Conservation (phyloP, 768 basidiomycete genomes). For the Podaxis pistillaris region DNA sequence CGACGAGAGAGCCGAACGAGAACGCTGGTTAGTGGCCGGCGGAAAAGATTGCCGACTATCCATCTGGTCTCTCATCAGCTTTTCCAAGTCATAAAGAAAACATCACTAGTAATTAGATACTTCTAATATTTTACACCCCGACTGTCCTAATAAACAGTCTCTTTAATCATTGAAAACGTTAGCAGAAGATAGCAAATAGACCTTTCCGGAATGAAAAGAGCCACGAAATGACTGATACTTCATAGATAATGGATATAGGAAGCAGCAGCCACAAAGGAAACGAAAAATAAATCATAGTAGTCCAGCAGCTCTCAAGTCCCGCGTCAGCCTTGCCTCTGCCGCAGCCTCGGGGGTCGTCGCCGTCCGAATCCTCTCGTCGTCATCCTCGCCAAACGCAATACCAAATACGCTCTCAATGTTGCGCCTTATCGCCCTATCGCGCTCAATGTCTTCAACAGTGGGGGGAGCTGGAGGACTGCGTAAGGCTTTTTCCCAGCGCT, state of each 20-base stretch:
- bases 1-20: constrained; percentile 42
- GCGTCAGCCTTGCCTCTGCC: constrained; percentile 42
- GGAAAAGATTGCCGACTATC: constrained; percentile 70
- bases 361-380: constrained; percentile 17
- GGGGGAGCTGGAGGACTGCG: constrained; percentile 40
- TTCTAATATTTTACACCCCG: not conserved
- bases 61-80: constrained; percentile 66
- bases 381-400: constrained; percentile 35
- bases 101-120: constrained; percentile 2
- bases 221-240: constrained; percentile 4
- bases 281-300: constrained; percentile 36
- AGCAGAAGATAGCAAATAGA: not conserved
- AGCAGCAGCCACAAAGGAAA: not conserved
- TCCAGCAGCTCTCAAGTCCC: constrained; percentile 54
- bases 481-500: constrained; percentile 79
- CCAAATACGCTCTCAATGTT: constrained; percentile 55
- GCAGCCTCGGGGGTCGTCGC: constrained; percentile 2
- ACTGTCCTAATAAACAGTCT: not conserved
- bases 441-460: constrained; percentile 46
- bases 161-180: not conserved
- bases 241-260: constrained; percentile 9
- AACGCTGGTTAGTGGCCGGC: constrained; percentile 64
- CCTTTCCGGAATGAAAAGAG: not conserved
- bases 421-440: constrained; percentile 49
- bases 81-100: constrained; percentile 30